These are phyloP conservation scores for Pleurotus djamor DNA, from an alignment of 768 basidiomycete genomes.

Conservation along the genomic window DNA sequence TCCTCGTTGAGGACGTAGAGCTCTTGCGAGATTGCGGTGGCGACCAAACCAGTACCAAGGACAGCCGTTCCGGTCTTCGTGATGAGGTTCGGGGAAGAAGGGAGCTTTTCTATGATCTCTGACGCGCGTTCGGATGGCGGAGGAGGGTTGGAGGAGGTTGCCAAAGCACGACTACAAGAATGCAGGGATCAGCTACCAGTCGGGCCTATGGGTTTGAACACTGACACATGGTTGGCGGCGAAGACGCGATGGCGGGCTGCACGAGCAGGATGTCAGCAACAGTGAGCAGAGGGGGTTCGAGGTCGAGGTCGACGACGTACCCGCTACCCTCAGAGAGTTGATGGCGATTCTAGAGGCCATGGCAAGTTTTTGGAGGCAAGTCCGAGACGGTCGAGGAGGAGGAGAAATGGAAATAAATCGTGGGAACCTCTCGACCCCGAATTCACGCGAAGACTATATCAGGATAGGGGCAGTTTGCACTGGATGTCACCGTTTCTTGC, in stretches of 20 bases:
- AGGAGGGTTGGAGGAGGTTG: slow-evolving; percentile 57
- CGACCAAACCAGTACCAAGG: slow-evolving; percentile 84
- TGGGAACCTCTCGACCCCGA: slow-evolving; percentile 9
- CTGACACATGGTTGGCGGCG: slow-evolving; percentile 48
- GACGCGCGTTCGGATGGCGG: slow-evolving; percentile 87
- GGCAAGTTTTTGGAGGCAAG: slow-evolving; percentile 18
- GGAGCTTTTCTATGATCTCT: slow-evolving; percentile 85
- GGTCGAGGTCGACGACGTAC: slow-evolving; percentile 27
- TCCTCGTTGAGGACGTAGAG: slow-evolving; percentile 98
- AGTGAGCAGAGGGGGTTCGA: not conserved
- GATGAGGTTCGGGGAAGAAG: slow-evolving; percentile 82
- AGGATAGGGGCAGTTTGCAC: not conserved
- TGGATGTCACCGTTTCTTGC: not conserved
- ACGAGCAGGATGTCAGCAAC: slow-evolving; percentile 4
- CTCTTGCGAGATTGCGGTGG: slow-evolving; percentile 94
- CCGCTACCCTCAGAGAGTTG: slow-evolving; percentile 59
- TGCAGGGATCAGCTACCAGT: slow-evolving; percentile 2
- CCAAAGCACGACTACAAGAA: slow-evolving; percentile 58
- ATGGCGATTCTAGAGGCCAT: slow-evolving; percentile 77
- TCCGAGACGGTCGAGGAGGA: slow-evolving; percentile 16
- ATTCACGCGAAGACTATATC: slow-evolving; percentile 1
- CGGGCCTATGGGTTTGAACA: slow-evolving; percentile 11
- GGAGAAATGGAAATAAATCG: slow-evolving; percentile 11
- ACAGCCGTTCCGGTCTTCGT: slow-evolving; percentile 95
- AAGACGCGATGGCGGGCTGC: slow-evolving; percentile 56